phyloP scores from a whole-genome alignment of 1,284 basidiomycete genomes.

The Naganishia albida region DNA sequence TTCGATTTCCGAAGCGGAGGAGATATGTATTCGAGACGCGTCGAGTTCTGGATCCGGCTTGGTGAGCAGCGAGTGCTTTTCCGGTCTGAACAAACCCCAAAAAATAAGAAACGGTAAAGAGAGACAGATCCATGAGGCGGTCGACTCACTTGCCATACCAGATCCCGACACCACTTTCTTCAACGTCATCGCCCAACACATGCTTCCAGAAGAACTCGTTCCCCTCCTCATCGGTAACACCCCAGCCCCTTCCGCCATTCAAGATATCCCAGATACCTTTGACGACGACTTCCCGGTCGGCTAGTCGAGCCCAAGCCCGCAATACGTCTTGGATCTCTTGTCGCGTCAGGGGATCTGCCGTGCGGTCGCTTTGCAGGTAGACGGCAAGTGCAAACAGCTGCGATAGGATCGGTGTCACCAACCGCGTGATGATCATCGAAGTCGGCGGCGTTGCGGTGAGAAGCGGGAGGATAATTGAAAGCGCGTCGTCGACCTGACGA shows the following conservation, averaged over 20 bases:
- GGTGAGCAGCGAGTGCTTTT: not conserved
- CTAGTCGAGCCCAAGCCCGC: constrained; percentile 72
- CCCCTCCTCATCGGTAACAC: constrained; percentile 35
- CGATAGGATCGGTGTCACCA: constrained; percentile 69
- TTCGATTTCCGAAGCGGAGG: not conserved
- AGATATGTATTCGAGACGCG: constrained; percentile 7
- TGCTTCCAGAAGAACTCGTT: constrained; percentile 41
- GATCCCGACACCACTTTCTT: constrained; percentile 33
- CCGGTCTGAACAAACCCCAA: not conserved
- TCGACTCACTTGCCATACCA: constrained; percentile 42
- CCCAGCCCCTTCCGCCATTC: constrained; percentile 57
- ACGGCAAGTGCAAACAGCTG: constrained; percentile 67
- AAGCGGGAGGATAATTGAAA: constrained; percentile 55
- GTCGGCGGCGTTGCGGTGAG: constrained; percentile 76
- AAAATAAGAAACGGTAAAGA: not conserved
- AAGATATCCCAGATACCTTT: constrained; percentile 66
- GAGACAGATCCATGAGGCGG: not conserved
- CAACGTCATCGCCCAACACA: constrained; percentile 30
- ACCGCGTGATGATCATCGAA: constrained; percentile 63
- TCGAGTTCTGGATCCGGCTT: not conserved
- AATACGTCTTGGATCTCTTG: constrained; percentile 46
- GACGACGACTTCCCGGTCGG: constrained; percentile 60
- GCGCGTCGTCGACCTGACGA: constrained; percentile 7
- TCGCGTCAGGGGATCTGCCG: constrained; percentile 60
- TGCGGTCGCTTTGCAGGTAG: constrained; percentile 57